Base-by-base conservation (phyloP, 257 asterid species). In the Leonotis leonurus region DNA sequence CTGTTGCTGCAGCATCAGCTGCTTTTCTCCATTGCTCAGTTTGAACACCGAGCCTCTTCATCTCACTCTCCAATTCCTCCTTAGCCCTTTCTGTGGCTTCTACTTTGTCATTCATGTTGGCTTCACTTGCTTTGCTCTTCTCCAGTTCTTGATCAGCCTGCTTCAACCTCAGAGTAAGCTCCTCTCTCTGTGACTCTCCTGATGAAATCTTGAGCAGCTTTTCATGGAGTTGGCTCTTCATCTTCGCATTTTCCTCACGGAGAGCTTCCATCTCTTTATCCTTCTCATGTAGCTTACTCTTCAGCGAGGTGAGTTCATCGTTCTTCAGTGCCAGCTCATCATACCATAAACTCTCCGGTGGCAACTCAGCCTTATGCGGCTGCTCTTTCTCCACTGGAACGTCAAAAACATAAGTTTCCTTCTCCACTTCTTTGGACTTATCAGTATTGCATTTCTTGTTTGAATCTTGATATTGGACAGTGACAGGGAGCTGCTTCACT, bases 21-120 rank as follows among this genome's bases (percentile, higher is more conserved):
- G 99, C 99, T 71, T 93, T 93, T 56, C 91, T 77, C 99, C 99
- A 93, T 36, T 93, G 99, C 57, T 93, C 97, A 0, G 97, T 89
- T 53, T 89, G 99, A 14, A 93, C 85, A 4, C 82, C 75, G 1
- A 93, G 90, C 85, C 70, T 87, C 81, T 79, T 87, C 96, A 93
- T 87, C 80, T 93, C 99, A 10, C 51, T 56, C 62, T 89, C 96
- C 55, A 93, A 22, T 5, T 78, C 94, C 53, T 58, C 82, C 60
- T 82, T 93, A 0, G 70, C 82, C 40, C 75, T 80, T 29, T 89
- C 97, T 0, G 73, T 59, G 1, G 69, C 80, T 36, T 73, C 80
- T 26, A 93, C 64, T 76, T 81, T 85, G 73, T 83, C 85, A 7
- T 36, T 76, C 8, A 72, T 37, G 51, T 43, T 69, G 40, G 65